These are phyloP conservation scores for Trametes sanguinea DNA, from an alignment of 768 basidiomycete genomes.

Conservation along the genomic window DNA sequence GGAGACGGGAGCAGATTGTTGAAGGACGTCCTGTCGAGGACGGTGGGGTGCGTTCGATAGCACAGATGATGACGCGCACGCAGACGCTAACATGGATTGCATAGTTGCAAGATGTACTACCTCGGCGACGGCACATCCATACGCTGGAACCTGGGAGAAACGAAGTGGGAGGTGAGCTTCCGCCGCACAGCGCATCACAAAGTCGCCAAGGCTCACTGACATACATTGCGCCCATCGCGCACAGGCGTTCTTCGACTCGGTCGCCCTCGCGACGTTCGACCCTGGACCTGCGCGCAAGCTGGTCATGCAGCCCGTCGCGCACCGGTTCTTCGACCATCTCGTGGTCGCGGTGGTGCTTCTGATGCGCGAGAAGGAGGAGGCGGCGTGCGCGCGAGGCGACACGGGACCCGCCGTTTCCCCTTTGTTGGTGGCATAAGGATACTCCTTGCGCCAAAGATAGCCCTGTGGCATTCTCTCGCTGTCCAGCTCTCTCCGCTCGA, in stretches of 20 bases:
- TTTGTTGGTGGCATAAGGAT: slow-evolving; percentile 6
- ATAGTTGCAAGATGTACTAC: slow-evolving; percentile 27
- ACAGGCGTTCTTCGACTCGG: slow-evolving; percentile 21
- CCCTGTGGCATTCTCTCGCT: neutral
- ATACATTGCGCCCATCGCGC: too few relatives aligned
- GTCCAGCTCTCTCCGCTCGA: neutral
- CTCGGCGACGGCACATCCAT: slow-evolving; percentile 25
- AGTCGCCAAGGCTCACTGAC: neutral
- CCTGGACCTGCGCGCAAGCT: slow-evolving; percentile 23
- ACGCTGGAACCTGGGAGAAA: slow-evolving; percentile 26
- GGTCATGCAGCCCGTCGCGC: slow-evolving; percentile 25
- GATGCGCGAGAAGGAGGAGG: slow-evolving; percentile 28
- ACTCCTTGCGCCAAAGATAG: neutral
- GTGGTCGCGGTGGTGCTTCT: slow-evolving; percentile 26
- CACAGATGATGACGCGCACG: too few relatives aligned
- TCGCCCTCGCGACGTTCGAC: slow-evolving; percentile 24
- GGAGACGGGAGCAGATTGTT: slow-evolving; percentile 18
- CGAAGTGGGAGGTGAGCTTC: slow-evolving; percentile 25
- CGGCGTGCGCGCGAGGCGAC: slow-evolving; percentile 4
- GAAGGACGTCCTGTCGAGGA: slow-evolving; percentile 23
- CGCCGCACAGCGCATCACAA: neutral
- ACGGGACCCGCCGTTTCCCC: neutral
- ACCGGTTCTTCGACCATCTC: slow-evolving; percentile 27
- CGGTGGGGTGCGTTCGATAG: slow-evolving; percentile 7
- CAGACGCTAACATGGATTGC: neutral